Evolutionary conservation across 805 yeast species (phyloP), one percentile per base, ranked within the genome.

Genomic region (Kodamaea fukazawae): DNA sequence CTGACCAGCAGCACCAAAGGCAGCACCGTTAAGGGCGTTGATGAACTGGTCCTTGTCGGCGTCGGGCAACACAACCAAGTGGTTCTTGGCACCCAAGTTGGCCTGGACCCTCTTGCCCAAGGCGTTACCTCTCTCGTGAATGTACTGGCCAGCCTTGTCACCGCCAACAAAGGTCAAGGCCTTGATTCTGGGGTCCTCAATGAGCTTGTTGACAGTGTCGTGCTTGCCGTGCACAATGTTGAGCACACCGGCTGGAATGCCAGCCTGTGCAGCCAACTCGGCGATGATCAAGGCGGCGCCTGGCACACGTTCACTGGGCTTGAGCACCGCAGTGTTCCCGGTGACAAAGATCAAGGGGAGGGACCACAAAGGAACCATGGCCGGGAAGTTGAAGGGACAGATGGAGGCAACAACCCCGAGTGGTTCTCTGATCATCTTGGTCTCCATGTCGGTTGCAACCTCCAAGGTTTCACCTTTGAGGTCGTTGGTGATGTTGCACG

Each of bases 1-100:
- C 71, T 83, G 91, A 46, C 90, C 91, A 13, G 90, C 89, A 37
- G 90, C 89, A 23, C 90, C 88, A 60, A 83, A 83, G 16, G 88
- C 86, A 39, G 90, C 88, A 36, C 87, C 84, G 43, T 72, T 79
- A 34, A 83, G 65, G 40, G 85, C 81, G 55, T 78, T 79, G 50
- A 83, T 65, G 35, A 85, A 75, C 46, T 77, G 78, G 45, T 66
- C 61, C 60, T 78, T 76, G 63, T 81, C 76, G 34, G 88, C 87
- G 53, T 83, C 90, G 12, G 89, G 87, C 46, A 81, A 66, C 12
- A 83, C 78, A 40, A 84, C 73, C 54, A 83, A 75, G 61, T 83
- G 91, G 70, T 83, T 83, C 66, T 83, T 83, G 33, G 90, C 90
- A 15, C 89, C 90, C 55, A 84, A 69, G 54, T 81, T 83, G 45